Percentiles rank a stretch among this genome's conserved stretches.
phyloP scores from a whole-genome alignment of 257 asterid species.

The Solanum habrochaites region DNA sequence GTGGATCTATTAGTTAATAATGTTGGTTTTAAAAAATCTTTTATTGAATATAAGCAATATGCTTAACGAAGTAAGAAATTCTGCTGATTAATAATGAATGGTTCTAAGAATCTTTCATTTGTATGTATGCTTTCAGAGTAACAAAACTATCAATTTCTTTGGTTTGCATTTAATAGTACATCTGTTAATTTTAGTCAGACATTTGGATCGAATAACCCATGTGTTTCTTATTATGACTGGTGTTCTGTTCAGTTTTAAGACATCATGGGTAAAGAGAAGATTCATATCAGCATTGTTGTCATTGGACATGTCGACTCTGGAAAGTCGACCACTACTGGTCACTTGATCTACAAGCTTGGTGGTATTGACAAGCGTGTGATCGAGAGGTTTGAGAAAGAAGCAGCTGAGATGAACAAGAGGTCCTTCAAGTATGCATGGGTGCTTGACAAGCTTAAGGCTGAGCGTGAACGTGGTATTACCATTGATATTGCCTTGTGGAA shows the following conservation, averaged over 20 bases:
- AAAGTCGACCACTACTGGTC: conserved; percentile 65
- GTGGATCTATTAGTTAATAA: not conserved
- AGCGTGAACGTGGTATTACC: conserved; percentile 89
- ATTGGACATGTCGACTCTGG: conserved; percentile 72
- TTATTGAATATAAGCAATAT: not conserved
- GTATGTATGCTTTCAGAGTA: not conserved
- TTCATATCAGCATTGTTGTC: conserved; percentile 55
- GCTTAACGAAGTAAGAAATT: not conserved
- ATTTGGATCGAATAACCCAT: not conserved
- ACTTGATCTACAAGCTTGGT: conserved; percentile 60
- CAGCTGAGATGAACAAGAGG: conserved; percentile 84
- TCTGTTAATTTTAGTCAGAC: not conserved
- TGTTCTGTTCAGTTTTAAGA: not conserved
- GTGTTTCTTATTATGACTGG: not conserved
- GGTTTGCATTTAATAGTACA: not conserved
- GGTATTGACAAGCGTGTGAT: conserved; percentile 63
- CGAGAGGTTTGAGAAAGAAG: conserved; percentile 49
- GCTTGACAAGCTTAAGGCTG: conserved; percentile 91
- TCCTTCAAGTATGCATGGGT: conserved; percentile 90
- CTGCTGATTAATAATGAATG: not conserved
- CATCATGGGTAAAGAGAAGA: conserved; percentile 52
- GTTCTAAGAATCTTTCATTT: not conserved
- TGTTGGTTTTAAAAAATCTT: not conserved
- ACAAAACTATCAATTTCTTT: not conserved
- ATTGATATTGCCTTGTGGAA: conserved; percentile 87